phyloP scores from a whole-genome alignment of 345 rosid genomes.

The Eutrema yunnanense region DNA sequence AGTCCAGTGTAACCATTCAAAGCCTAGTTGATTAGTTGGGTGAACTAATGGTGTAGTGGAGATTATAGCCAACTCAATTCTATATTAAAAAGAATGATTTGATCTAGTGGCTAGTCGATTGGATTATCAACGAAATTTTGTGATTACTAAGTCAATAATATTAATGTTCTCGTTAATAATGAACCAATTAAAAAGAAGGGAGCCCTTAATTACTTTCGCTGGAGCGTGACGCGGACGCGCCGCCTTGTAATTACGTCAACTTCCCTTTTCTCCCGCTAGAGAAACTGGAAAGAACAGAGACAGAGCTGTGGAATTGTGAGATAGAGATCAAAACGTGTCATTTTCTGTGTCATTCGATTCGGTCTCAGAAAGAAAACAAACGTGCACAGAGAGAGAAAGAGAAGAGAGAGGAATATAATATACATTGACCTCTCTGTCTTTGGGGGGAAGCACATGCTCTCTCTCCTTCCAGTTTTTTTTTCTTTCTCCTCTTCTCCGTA shows the following conservation, averaged over 20 bases:
- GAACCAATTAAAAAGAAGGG: neutral
- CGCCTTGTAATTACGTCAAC: neutral
- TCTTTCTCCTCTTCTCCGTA: too few species aligned
- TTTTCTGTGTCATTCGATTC: constrained; percentile 16
- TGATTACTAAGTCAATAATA: neutral
- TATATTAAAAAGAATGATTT: neutral
- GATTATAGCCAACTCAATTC: neutral
- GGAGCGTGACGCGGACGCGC: constrained; percentile 22
- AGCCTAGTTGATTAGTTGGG: neutral
- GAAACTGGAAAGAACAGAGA: neutral
- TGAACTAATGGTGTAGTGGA: neutral
- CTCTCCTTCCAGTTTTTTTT: too few species aligned
- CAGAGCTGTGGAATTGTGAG: neutral
- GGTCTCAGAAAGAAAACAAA: too few species aligned
- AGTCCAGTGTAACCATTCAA: too few species aligned
- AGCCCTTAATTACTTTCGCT: neutral
- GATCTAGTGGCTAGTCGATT: neutral
- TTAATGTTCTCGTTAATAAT: neutral
- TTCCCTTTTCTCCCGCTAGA: neutral
- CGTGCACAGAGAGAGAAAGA: too few species aligned
- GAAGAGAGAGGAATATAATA: constrained; percentile 43
- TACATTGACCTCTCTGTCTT: constrained; percentile 59
- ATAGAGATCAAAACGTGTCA: constrained; percentile 19
- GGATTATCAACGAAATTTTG: neutral
- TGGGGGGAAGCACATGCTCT: constrained; percentile 33